Evolutionary conservation across 208 protist genomes (phyloP).

Genomic region (Endotrypanum monterogeii): DNA sequence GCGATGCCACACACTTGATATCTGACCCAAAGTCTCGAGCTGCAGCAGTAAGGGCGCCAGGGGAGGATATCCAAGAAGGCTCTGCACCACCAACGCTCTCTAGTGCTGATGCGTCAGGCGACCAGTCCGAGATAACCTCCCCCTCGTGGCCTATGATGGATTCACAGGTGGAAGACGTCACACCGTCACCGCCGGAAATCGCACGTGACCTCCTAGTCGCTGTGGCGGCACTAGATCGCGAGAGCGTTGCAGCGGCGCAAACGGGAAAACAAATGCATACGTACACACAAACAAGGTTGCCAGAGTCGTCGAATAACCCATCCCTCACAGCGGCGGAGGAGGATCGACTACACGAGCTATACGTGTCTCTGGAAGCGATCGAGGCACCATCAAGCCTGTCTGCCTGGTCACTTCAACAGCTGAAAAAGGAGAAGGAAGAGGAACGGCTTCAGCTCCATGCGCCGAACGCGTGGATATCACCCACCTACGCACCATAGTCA

Average conservation of each 20-base stretch:
- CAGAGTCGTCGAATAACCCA: neutral
- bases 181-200: slow-evolving; percentile 2
- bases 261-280: neutral
- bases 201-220: slow-evolving; percentile 25
- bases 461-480: slow-evolving; percentile 28
- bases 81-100: neutral
- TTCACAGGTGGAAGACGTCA: neutral
- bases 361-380: slow-evolving; percentile 10
- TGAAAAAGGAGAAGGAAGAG: slow-evolving; percentile 13
- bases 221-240: slow-evolving; percentile 21
- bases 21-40: neutral
- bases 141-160: neutral
- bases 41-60: neutral
- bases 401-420: slow-evolving; percentile 23
- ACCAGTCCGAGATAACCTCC: neutral
- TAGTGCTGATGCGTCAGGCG: neutral
- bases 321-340: neutral
- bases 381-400: slow-evolving; percentile 22
- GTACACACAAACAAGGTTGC: neutral
- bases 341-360: slow-evolving; percentile 4
- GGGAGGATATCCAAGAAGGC: too few species aligned
- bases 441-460: slow-evolving; percentile 13
- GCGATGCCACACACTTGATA: neutral
- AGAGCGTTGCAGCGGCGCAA: slow-evolving; percentile 3
- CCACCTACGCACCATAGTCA: slow-evolving; percentile 1